phyloP scores from a whole-genome alignment of 2,329 filamentous ascomycete genomes.

The Alternaria postmessia region DNA sequence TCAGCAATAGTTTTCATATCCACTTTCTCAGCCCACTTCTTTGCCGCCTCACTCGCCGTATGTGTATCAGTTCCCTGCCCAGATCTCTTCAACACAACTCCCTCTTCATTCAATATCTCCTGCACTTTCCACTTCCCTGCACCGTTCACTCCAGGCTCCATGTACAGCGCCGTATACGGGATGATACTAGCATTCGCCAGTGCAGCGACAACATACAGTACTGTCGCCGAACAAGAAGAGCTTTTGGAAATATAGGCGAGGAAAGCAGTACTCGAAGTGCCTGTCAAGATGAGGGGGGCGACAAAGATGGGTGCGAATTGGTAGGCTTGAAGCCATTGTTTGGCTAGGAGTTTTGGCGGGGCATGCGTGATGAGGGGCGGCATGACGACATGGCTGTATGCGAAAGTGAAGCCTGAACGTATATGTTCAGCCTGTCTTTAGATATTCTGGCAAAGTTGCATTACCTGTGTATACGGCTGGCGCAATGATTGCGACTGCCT shows the following conservation, averaged over 20 bases:
- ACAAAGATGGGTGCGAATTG: constrained; percentile 49
- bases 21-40: constrained; percentile 27
- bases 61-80: constrained; percentile 23
- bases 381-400: constrained; percentile 49
- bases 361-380: constrained; percentile 47
- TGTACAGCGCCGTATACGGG: constrained; percentile 50
- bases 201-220: constrained; percentile 35
- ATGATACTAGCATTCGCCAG: constrained; percentile 43
- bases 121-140: constrained; percentile 52
- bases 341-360: constrained; percentile 45
- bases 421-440: background rate
- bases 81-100: constrained; percentile 20
- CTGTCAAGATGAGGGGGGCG: constrained; percentile 47
- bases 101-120: constrained; percentile 38
- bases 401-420: constrained; percentile 35
- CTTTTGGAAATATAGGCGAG: constrained; percentile 32
- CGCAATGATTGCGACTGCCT: constrained; percentile 31
- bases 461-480: constrained; percentile 38
- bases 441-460: no score
- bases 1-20: constrained; percentile 32
- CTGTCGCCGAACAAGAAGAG: constrained; percentile 7
- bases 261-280: constrained; percentile 42
- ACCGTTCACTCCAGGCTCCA: constrained; percentile 52
- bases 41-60: constrained; percentile 24
- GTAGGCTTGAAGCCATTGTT: constrained; percentile 53